Evolutionary conservation across 805 yeast species (phyloP).

Genomic region (Limtongia smithiae): DNA sequence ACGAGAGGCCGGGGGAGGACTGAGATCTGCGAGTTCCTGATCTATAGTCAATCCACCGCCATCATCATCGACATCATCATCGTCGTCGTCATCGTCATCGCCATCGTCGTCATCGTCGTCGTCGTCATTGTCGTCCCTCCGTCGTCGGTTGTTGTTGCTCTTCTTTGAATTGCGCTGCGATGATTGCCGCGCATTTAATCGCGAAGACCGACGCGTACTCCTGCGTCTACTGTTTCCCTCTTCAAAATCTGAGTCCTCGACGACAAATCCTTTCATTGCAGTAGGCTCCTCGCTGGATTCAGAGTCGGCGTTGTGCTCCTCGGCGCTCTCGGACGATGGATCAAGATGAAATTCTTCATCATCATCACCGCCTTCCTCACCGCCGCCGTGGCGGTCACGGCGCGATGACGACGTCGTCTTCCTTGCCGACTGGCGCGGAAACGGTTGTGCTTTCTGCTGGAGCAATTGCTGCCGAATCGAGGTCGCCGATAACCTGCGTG

Average conservation of each 20-base stretch:
- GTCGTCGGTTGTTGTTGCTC: no score
- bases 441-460: constrained; percentile 10
- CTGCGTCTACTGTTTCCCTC: constrained; percentile 3
- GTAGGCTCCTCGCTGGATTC: neutral
- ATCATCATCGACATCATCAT: constrained; percentile 32
- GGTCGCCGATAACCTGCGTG: constrained; percentile 13
- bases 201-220: constrained; percentile 10
- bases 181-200: neutral
- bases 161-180: neutral
- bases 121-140: constrained; percentile 6
- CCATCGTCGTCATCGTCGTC: constrained; percentile 6
- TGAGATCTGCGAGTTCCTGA: constrained; percentile 63
- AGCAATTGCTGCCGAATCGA: constrained; percentile 24
- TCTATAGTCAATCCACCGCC: constrained; percentile 42
- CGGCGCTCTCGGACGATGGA: constrained; percentile 29
- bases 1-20: constrained; percentile 53
- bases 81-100: constrained; percentile 22
- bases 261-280: constrained; percentile 21
- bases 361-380: constrained; percentile 29
- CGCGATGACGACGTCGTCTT: constrained; percentile 35
- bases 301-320: constrained; percentile 24
- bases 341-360: constrained; percentile 28
- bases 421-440: constrained; percentile 34
- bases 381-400: constrained; percentile 28
- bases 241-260: constrained; percentile 24